Evolutionary conservation across 306 rosid genomes (phyloP).

Genomic region (Lathyrus sativus): DNA sequence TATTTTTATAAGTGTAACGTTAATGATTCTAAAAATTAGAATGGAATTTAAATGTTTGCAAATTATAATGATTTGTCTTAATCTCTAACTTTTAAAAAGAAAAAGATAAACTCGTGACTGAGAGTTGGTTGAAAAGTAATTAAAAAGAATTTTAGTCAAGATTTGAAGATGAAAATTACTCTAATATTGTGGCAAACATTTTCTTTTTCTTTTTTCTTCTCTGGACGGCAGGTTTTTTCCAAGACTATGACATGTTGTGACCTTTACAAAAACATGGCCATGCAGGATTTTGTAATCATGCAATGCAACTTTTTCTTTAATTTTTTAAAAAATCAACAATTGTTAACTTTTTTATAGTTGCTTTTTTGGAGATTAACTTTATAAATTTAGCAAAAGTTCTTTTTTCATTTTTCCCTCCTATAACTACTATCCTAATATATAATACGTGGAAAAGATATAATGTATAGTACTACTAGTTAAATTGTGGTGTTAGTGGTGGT

Average conservation of each 20-base stretch:
- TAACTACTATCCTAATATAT: background rate
- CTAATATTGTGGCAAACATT: background rate
- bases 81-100: too few species aligned
- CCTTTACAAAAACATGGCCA: background rate
- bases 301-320: background rate
- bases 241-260: slow-evolving; percentile 5
- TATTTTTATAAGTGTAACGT: too few species aligned
- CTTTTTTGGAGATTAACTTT: background rate
- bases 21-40: too few species aligned
- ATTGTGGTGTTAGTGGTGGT: background rate
- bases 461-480: background rate
- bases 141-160: too few species aligned
- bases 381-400: background rate
- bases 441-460: background rate
- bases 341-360: background rate
- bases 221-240: slow-evolving; percentile 29
- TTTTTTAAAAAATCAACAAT: background rate
- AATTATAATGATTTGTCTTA: too few species aligned
- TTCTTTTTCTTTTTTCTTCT: background rate
- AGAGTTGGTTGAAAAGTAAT: background rate
- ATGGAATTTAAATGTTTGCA: too few species aligned
- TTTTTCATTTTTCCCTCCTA: background rate
- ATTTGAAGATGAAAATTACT: too few species aligned
- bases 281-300: background rate
- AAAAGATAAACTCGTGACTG: too few species aligned